A percentile compares a stretch with the other conserved stretches of the same genome.
These are phyloP conservation scores for Eustoma russellianum DNA, from an alignment of 257 asterid species.

Conservation along the genomic window DNA sequence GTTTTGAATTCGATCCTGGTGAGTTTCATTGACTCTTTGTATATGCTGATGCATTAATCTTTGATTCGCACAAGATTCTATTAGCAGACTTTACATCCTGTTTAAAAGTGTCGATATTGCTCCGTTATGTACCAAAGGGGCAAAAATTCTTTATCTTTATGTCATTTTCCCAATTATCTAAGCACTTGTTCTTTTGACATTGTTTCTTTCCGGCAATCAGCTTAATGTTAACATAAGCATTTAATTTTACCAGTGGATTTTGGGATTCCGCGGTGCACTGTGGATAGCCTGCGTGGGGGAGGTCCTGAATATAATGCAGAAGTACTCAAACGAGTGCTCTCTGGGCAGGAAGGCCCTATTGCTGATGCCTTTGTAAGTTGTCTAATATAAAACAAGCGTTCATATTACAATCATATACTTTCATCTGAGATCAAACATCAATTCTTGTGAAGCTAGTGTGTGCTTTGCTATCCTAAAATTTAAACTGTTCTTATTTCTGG, in stretches of 20 bases:
- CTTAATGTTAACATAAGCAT: no score
- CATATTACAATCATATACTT: conserved; percentile 29
- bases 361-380: conserved; percentile 68
- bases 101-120: no score
- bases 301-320: conserved; percentile 55
- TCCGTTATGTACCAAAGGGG: no score
- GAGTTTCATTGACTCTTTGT: conserved; percentile 24
- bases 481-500: no score
- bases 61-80: neutral
- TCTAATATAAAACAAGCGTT: conserved; percentile 52
- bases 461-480: neutral
- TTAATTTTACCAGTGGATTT: conserved; percentile 35
- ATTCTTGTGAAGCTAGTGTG: neutral
- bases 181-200: no score
- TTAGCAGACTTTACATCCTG: no score
- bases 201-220: no score
- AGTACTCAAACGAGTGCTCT: conserved; percentile 40
- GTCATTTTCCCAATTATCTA: no score
- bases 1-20: conserved; percentile 66
- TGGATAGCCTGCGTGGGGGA: conserved; percentile 52
- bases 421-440: neutral
- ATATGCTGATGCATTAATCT: neutral
- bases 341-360: conserved; percentile 49
- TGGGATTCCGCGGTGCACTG: conserved; percentile 62
- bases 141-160: no score